A percentile compares a stretch with the other conserved stretches of the same genome.
Evolutionary conservation across 2,329 filamentous ascomycete genomes (phyloP).

Genomic region (Colletotrichum simmondsii): DNA sequence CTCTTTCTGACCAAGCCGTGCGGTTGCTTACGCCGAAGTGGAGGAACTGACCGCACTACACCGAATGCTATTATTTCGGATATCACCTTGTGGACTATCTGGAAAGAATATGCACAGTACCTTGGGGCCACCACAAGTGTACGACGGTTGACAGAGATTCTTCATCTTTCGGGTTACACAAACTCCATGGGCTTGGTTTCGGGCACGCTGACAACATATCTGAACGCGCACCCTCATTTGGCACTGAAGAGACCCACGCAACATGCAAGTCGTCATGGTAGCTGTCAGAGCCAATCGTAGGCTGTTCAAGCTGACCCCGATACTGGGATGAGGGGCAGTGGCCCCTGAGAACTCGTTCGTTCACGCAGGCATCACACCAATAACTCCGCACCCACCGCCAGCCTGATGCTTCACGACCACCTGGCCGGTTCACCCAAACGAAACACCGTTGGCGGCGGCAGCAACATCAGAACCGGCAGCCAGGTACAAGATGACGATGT

Average conservation of each 20-base stretch:
- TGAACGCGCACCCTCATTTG: conserved; percentile 3
- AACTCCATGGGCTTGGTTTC: background rate
- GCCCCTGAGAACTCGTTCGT: background rate
- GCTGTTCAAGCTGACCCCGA: conserved; percentile 9
- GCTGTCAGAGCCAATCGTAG: conserved; percentile 10
- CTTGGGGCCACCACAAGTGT: background rate
- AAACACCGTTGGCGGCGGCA: background rate
- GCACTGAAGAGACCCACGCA: background rate
- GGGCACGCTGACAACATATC: conserved; percentile 10
- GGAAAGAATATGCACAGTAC: conserved; percentile 3
- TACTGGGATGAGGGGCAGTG: conserved; percentile 19
- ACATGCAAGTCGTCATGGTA: conserved; percentile 1
- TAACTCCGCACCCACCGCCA: conserved; percentile 2
- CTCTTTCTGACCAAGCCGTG: conserved; percentile 1
- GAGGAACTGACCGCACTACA: background rate
- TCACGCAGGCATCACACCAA: conserved; percentile 5
- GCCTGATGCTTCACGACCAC: background rate
- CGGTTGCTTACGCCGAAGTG: conserved; percentile 26
- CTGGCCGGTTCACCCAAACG: background rate
- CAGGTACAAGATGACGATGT: conserved; percentile 11
- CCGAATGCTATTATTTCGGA: background rate
- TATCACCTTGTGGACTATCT: background rate
- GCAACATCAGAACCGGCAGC: conserved; percentile 6
- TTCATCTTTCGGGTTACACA: conserved; percentile 15
- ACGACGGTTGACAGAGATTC: background rate